Percentiles rank a stretch among this genome's conserved stretches.
Evolutionary conservation across 164 flowering plant species (phyloP).

Genomic region (Vitis vinifera): DNA sequence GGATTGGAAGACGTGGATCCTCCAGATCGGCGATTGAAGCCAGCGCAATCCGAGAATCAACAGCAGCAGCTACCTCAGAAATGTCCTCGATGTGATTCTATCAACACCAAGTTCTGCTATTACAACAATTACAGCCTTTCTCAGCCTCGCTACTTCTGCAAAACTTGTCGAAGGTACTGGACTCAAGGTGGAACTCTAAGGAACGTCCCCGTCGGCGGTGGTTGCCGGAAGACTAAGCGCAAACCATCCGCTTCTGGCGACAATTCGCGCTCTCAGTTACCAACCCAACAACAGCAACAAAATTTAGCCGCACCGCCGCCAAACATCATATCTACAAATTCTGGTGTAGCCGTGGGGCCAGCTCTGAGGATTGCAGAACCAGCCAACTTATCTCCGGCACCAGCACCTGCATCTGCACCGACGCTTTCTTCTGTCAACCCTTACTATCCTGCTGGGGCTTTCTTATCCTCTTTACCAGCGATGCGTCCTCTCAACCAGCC

Average conservation of each 20-base stretch:
- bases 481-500: slow-evolving; percentile 22
- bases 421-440: slow-evolving; percentile 5
- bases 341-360: slow-evolving; percentile 4
- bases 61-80: slow-evolving; percentile 28
- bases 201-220: slow-evolving; percentile 47
- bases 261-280: slow-evolving; percentile 5
- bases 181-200: slow-evolving; percentile 43
- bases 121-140: slow-evolving; percentile 42
- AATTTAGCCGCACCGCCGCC: neutral
- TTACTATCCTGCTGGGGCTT: slow-evolving; percentile 28
- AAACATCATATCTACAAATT: neutral
- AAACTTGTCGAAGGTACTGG: slow-evolving; percentile 38
- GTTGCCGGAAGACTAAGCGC: slow-evolving; percentile 46
- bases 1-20: slow-evolving; percentile 4
- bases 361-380: neutral
- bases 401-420: neutral
- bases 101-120: slow-evolving; percentile 38
- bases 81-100: slow-evolving; percentile 38
- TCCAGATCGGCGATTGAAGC: slow-evolving; percentile 20
- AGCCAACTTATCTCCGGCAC: slow-evolving; percentile 2
- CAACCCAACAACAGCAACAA: slow-evolving; percentile 1
- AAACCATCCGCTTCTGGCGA: slow-evolving; percentile 13
- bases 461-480: slow-evolving; percentile 32
- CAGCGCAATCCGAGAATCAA: slow-evolving; percentile 13
- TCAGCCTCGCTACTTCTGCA: slow-evolving; percentile 44